phyloP scores from a whole-genome alignment of 176 grass and related monocot species.

The Bolboschoenus planiculmis region DNA sequence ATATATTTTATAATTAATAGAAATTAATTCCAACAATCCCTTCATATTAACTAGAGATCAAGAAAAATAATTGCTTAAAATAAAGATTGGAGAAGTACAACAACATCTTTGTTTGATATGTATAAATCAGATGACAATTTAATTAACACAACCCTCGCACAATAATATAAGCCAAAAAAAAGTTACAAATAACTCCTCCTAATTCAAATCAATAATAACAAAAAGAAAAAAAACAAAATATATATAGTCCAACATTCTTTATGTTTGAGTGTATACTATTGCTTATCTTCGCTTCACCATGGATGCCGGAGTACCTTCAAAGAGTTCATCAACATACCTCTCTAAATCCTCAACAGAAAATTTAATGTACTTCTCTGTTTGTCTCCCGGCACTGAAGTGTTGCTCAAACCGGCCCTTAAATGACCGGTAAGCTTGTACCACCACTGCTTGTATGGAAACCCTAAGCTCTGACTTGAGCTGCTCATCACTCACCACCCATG shows the following conservation, averaged over 20 bases:
- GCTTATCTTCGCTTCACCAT: conserved; percentile 50
- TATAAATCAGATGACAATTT: conserved; percentile 3
- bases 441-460: conserved; percentile 69
- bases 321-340: conserved; percentile 65
- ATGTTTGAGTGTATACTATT: background rate
- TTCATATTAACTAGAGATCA: background rate
- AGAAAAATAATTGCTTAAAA: conserved; percentile 1
- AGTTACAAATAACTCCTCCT: background rate
- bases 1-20: no score
- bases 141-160: conserved; percentile 8
- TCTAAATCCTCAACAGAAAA: conserved; percentile 69
- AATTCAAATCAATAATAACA: background rate
- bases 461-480: conserved; percentile 88
- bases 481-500: conserved; percentile 60
- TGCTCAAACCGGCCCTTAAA: conserved; percentile 75
- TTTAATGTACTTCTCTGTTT: conserved; percentile 87
- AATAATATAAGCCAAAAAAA: background rate
- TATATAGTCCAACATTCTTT: conserved; percentile 2
- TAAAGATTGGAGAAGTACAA: background rate
- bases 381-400: conserved; percentile 46
- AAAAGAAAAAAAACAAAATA: background rate
- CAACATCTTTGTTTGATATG: background rate
- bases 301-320: conserved; percentile 59
- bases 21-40: no score
- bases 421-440: conserved; percentile 79